Conservation (phyloP, 345 rosid species). For the Crucihimalaya himalaica region DNA sequence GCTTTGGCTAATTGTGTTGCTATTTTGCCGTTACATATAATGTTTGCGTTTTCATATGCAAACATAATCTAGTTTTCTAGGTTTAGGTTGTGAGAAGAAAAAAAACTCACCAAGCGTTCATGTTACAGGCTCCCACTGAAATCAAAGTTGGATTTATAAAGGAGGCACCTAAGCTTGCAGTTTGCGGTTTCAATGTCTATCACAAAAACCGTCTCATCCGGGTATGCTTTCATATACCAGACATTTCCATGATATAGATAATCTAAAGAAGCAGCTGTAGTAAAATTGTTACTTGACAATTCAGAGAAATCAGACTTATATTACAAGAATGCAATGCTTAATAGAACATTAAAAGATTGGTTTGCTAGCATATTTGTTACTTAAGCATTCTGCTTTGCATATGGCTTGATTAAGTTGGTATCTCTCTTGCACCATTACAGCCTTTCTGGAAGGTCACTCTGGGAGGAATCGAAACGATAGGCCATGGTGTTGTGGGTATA, state of each 20-base stretch:
- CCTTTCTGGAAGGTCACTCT: conserved; percentile 89
- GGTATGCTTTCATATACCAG: conserved; percentile 48
- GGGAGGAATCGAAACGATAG: conserved; percentile 57
- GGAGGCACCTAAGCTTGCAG: conserved; percentile 58
- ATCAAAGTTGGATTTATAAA: conserved; percentile 77
- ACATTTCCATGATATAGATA: neutral
- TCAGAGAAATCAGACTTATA: neutral
- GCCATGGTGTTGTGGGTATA: conserved; percentile 82
- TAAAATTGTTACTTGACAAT: neutral
- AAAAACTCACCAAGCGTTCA: conserved; percentile 3
- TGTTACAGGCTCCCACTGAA: conserved; percentile 56
- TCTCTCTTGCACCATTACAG: conserved; percentile 46
- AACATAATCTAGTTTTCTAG: neutral
- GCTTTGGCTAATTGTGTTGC: neutral
- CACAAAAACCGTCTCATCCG: conserved; percentile 88
- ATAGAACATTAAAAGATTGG: neutral
- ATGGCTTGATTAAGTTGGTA: conserved; percentile 29
- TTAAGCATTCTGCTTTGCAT: neutral
- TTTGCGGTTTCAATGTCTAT: conserved; percentile 78
- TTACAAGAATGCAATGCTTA: neutral
- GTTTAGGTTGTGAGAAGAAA: neutral
- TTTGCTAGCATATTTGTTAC: neutral
- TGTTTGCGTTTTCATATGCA: neutral
- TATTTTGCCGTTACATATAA: neutral
- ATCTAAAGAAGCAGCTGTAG: neutral